Conservation (phyloP, 1,284 basidiomycete genomes). For the Heterobasidion annosum region DNA sequence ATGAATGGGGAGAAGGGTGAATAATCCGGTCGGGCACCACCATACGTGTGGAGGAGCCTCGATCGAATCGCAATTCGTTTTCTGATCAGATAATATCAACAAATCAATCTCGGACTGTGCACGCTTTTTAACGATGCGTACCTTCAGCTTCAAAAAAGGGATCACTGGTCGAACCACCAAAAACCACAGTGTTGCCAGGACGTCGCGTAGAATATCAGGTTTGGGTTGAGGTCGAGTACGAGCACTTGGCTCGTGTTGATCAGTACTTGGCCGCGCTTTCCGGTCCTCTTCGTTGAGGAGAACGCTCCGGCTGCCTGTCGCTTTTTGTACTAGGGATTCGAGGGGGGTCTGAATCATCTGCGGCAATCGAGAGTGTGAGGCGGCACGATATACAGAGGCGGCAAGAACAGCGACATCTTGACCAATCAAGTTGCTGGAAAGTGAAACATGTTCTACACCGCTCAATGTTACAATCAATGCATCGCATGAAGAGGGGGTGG, state of each 20-base stretch:
- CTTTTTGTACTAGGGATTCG: too few species aligned
- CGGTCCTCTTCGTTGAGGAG: not conserved
- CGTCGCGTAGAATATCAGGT: not conserved
- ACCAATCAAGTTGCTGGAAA: not conserved
- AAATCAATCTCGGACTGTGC: not conserved
- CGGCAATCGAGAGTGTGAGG: not conserved
- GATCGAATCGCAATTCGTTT: not conserved
- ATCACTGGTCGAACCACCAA: not conserved
- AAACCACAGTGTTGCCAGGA: not conserved
- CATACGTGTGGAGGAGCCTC: not conserved
- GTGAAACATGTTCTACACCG: not conserved
- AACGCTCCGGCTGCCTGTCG: too few species aligned
- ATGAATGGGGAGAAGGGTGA: not conserved
- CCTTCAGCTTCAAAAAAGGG: not conserved
- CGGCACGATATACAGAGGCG: not conserved
- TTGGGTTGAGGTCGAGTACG: not conserved
- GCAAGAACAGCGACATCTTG: not conserved
- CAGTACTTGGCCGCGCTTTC: not conserved
- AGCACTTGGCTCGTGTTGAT: not conserved
- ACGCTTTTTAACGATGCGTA: not conserved
- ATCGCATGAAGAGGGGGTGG: not conserved
- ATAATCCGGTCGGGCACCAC: conserved; percentile 1
- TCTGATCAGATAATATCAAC: not conserved
- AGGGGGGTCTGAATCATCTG: not conserved
- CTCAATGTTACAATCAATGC: not conserved